These are phyloP conservation scores for Rhizopogon rudus DNA, from an alignment of 768 basidiomycete genomes.

Conservation along the genomic window DNA sequence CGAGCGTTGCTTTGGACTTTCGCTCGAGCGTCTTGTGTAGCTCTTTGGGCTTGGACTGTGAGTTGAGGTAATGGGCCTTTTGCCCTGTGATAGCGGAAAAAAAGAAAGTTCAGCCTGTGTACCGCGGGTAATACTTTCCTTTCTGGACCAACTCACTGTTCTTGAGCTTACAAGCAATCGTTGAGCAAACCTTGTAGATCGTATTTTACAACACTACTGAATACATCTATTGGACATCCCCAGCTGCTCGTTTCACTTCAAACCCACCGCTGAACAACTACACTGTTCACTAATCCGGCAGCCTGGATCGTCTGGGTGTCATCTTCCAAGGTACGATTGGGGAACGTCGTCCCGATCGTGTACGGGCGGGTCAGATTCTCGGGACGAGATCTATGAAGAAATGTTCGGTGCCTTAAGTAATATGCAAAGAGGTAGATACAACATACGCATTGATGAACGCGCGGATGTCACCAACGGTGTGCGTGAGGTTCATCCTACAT, in stretches of 20 bases:
- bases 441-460: constrained; percentile 89
- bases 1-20: background rate
- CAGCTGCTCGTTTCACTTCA: constrained; percentile 18
- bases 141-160: background rate
- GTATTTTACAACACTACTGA: background rate
- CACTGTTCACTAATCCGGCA: constrained; percentile 74
- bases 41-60: constrained; percentile 1
- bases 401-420: background rate
- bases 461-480: constrained; percentile 82
- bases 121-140: background rate
- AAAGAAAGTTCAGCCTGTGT: constrained; percentile 3
- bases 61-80: background rate
- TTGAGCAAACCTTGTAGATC: background rate
- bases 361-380: constrained; percentile 60
- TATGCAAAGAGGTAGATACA: background rate
- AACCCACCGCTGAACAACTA: constrained; percentile 79
- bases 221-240: background rate
- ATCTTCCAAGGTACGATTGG: constrained; percentile 67
- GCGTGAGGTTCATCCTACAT: constrained; percentile 83
- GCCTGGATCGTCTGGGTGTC: constrained; percentile 59
- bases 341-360: constrained; percentile 87
- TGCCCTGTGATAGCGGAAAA: constrained; percentile 1
- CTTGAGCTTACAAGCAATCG: no score
- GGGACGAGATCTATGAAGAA: constrained; percentile 54
- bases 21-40: background rate